Base-by-base conservation (phyloP, 768 basidiomycete species). In the Rhizopogon vinicolor region DNA sequence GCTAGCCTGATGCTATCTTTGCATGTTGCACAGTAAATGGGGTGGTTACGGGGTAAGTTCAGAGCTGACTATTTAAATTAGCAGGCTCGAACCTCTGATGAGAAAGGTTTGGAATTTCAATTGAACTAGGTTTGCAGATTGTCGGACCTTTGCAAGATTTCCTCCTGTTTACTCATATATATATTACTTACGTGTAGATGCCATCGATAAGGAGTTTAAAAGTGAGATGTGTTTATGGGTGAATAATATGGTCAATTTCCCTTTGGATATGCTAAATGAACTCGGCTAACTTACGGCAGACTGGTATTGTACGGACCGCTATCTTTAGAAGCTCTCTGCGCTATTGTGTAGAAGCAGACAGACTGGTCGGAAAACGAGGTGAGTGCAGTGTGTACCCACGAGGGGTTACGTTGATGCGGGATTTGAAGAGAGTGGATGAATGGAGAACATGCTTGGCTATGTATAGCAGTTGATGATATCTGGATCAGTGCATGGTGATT, bases 341-440 rank as follows among this genome's bases (percentile, higher is more conserved):
- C 12, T 51, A 39, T 51, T 43, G 41, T 37, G 33, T 25, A 18
- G 48, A 46, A 54, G 42, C 45, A 44, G n/a, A 48, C 35, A 37
- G 35, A 37, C 10, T 2, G 2, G 35, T 37, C 13, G 13, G 10
- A 37, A 37, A 35, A 37, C 35, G 12, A 37, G 35, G 35, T 37
- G 35, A 13, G 12, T 12, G 35, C 12, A 10, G 12, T 10, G 35
- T 37, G 35, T 37, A 37, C 35, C 35, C 35, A 37, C 35, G 4
- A 37, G 35, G 31, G 53, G 25, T 58, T 55, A 58, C 58, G 58
- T 53, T 52, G 58, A 33, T 35, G 57, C 52, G 53, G 48, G n/a
- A 51, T 50, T 19, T 19, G 28, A 31, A 48, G 39, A 48, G 50
- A 19, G 37, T 40, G 52, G 33, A 52, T 42, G 43, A 22, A 22